phyloP scores from a whole-genome alignment of 2,329 filamentous ascomycete species.

The Aspergillus proliferans region DNA sequence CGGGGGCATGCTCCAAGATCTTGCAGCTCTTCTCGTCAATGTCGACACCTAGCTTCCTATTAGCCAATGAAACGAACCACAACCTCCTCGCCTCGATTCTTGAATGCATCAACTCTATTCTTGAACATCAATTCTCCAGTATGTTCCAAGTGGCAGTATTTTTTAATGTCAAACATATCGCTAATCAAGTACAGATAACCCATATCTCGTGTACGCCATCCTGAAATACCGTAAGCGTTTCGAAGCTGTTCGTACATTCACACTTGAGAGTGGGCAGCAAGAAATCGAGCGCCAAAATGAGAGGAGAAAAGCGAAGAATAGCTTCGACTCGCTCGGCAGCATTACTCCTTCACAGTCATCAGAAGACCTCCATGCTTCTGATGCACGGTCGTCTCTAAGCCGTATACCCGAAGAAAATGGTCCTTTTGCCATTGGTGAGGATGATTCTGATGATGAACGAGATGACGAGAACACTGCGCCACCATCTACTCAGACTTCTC shows the following conservation, averaged over 20 bases:
- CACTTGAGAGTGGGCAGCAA: conserved; percentile 82
- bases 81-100: conserved; percentile 71
- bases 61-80: conserved; percentile 90
- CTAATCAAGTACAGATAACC: conserved; percentile 56
- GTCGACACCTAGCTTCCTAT: conserved; percentile 84
- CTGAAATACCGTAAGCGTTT: conserved; percentile 76
- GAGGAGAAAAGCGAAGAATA: conserved; percentile 56
- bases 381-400: conserved; percentile 54
- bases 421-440: conserved; percentile 82
- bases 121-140: conserved; percentile 83
- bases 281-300: conserved; percentile 78
- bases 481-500: conserved; percentile 50
- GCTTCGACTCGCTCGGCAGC: conserved; percentile 32
- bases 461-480: conserved; percentile 57
- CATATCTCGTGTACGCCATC: conserved; percentile 72
- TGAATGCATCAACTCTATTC: conserved; percentile 80
- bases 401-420: conserved; percentile 71
- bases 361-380: conserved; percentile 36
- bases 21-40: conserved; percentile 86
- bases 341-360: conserved; percentile 35
- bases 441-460: conserved; percentile 58
- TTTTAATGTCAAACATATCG: background rate
- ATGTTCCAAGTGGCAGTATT: conserved; percentile 28
- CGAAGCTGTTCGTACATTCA: conserved; percentile 78
- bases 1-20: conserved; percentile 70